phyloP scores from a whole-genome alignment of 345 rosid genomes.

The Lepidium africanum region DNA sequence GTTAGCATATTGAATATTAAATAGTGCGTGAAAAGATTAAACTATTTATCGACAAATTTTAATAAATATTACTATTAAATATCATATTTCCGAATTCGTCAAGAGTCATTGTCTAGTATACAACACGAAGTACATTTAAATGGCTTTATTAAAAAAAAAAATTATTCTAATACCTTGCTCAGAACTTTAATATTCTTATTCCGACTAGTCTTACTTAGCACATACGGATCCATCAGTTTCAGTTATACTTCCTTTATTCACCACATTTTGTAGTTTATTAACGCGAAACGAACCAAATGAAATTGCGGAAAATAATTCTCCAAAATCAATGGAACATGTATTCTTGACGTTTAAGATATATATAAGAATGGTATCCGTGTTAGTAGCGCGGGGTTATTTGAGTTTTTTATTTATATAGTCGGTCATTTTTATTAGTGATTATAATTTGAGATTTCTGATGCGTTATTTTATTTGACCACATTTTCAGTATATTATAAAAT shows the following conservation, averaged over 20 bases:
- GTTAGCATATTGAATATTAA: too few relatives aligned
- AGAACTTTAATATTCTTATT: conserved; percentile 5
- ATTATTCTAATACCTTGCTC: conserved; percentile 26
- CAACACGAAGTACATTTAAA: neutral
- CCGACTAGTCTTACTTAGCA: neutral
- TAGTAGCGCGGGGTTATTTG: too few relatives aligned
- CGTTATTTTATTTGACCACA: too few relatives aligned
- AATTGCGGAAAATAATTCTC: neutral
- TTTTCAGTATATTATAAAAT: too few relatives aligned
- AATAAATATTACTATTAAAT: neutral
- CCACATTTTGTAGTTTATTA: neutral
- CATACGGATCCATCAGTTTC: too few relatives aligned
- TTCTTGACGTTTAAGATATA: too few relatives aligned
- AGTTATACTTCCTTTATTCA: neutral
- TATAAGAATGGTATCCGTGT: too few relatives aligned
- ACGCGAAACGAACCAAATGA: neutral
- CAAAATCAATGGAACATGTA: too few relatives aligned
- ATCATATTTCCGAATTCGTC: neutral
- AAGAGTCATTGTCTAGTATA: neutral
- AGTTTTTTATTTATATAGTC: too few relatives aligned
- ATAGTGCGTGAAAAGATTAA: too few relatives aligned
- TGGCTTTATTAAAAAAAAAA: neutral
- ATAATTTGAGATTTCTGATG: too few relatives aligned
- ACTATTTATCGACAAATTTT: neutral
- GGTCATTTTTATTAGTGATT: too few relatives aligned